These are phyloP conservation scores for Arthromyces matolae DNA, from an alignment of 768 basidiomycete species.

Conservation along the genomic window DNA sequence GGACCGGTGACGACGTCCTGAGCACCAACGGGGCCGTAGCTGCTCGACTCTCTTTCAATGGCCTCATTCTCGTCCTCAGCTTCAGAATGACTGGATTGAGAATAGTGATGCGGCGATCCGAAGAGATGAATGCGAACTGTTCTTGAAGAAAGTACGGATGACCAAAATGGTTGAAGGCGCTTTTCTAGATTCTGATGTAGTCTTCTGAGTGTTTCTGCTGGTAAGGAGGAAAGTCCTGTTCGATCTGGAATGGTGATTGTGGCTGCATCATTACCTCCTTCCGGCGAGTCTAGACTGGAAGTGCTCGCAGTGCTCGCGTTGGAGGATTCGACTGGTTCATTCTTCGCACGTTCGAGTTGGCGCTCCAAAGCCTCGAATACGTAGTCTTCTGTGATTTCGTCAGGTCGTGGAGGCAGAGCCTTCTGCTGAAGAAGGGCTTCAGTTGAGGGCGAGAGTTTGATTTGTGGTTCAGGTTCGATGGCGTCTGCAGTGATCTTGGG, in stretches of 20 bases:
- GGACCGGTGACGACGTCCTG: slow-evolving; percentile 52
- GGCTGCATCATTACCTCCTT: not conserved
- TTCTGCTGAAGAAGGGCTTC: slow-evolving; percentile 46
- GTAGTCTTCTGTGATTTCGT: slow-evolving; percentile 57
- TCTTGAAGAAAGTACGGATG: slow-evolving; percentile 62
- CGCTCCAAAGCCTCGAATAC: slow-evolving; percentile 55
- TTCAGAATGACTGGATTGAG: slow-evolving; percentile 11
- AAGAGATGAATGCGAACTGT: slow-evolving; percentile 62
- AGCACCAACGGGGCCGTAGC: slow-evolving; percentile 44
- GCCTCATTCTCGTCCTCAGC: slow-evolving; percentile 25
- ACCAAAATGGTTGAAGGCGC: slow-evolving; percentile 80
- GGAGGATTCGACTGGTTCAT: slow-evolving; percentile 19
- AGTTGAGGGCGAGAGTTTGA: slow-evolving; percentile 35
- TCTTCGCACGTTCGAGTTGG: slow-evolving; percentile 38
- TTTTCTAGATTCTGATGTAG: slow-evolving; percentile 74
- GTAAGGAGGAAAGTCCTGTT: slow-evolving; percentile 14
- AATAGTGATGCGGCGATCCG: slow-evolving; percentile 32
- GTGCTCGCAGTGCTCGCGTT: slow-evolving; percentile 18
- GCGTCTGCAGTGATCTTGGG: slow-evolving; percentile 50
- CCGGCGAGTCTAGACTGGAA: slow-evolving; percentile 12
- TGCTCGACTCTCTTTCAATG: slow-evolving; percentile 24
- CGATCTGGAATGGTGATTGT: not conserved
- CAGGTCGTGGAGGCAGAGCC: slow-evolving; percentile 52
- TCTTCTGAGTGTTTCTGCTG: slow-evolving; percentile 38
- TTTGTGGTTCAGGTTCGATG: slow-evolving; percentile 22